Base-by-base conservation (phyloP, 2,329 filamentous ascomycete genomes). In the Trematosphaeria pertusa region DNA sequence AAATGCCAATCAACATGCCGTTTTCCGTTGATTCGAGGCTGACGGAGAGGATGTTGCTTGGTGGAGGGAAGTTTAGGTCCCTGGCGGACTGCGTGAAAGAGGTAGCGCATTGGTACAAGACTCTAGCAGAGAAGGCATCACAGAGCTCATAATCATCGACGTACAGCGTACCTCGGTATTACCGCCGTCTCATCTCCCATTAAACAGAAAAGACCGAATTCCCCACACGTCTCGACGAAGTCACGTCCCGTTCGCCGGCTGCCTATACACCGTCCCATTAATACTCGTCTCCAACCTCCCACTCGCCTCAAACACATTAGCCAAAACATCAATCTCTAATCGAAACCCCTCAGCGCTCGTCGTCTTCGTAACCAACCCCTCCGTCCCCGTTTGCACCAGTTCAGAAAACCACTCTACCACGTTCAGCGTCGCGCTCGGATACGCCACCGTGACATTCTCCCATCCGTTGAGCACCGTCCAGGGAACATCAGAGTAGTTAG, bases 251-350 rank as follows among this genome's bases (percentile, higher is more conserved):
- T 75, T 73, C 0, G 51, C 55, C 5, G 75, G 75, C 54, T 77
- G 76, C 3, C 55, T 44, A 51, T 73, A 78, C 19, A 48, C 50
- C 1, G 61, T 51, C 0, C 71, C 74, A 45, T 74, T 66, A 21
- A 75, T 43, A 0, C 58, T 70, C 1, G 72, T 77, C 2, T 57
- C 69, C 43, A 77, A 41, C 0, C 69, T 73, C 1, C 76, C 76
- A 46, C 71, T 76, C 0, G 74, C 72, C 6, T 72, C 48, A 50
- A 77, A 76, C 0, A 73, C 62, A 31, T 77, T 78, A 3, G 46
- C 54, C 53, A 73, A 39, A 2, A 61, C 65, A 60, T 78, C 68
- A 15, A 75, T 74, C 1, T 49, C 45, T 15, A 78, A 39, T 44
- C 75, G 71, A 11, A 77, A 74, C 1, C 74, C 73, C 1, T 56